Conservation (phyloP, 257 asterid species). For the Voacanga thouarsii region DNA sequence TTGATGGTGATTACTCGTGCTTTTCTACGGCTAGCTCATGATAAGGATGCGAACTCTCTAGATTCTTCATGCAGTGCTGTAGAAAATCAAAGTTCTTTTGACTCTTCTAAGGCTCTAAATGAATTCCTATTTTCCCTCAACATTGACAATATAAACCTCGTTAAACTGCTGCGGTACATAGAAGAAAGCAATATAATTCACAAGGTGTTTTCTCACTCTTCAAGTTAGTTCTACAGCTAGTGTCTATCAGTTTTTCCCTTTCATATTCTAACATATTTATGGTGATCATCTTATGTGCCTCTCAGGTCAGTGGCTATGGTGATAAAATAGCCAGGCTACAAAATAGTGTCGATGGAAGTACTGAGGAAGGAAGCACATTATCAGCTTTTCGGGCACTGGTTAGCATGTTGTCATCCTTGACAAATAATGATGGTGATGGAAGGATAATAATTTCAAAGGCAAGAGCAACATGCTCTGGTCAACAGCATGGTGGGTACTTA, state of each 20-base stretch:
- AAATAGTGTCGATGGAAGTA: conserved; percentile 29
- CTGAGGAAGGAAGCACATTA: conserved; percentile 64
- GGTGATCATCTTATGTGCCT: conserved; percentile 12
- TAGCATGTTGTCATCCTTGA: conserved; percentile 62
- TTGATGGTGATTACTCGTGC: conserved; percentile 70
- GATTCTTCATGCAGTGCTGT: conserved; percentile 32
- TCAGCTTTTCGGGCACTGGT: conserved; percentile 78
- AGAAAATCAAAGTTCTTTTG: conserved; percentile 36
- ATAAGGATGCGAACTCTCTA: conserved; percentile 27
- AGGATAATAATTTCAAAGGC: conserved; percentile 66
- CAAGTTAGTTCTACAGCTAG: conserved; percentile 9
- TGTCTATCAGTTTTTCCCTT: conserved; percentile 8
- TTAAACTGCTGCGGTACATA: conserved; percentile 60
- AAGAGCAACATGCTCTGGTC: conserved; percentile 35
- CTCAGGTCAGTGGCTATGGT: conserved; percentile 83
- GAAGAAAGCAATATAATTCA: conserved; percentile 80
- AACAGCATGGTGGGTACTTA: conserved; percentile 62
- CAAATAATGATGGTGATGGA: conserved; percentile 76
- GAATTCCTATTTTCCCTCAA: conserved; percentile 84
- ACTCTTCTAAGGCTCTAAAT: conserved; percentile 61
- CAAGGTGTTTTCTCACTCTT: conserved; percentile 49
- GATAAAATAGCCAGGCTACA: conserved; percentile 50
- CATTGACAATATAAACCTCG: conserved; percentile 89
- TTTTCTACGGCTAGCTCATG: conserved; percentile 45
- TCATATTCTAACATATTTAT: conserved; percentile 14